Evolutionary conservation across 2,329 filamentous ascomycete species (phyloP).

Genomic region (Fonsecaea nubica): DNA sequence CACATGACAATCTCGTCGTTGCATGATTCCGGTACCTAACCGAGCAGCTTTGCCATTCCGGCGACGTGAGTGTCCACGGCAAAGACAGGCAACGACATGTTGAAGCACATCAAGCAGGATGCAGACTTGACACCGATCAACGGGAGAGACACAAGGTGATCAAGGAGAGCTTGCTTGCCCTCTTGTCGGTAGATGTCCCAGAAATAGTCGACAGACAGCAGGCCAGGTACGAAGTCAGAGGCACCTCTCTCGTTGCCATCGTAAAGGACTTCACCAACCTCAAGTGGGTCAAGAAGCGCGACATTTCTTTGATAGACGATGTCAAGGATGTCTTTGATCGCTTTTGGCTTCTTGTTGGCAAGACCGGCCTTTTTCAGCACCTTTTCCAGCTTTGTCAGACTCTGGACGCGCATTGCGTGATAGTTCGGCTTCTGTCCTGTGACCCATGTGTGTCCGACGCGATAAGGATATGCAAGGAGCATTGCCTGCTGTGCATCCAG

Average conservation of each 20-base stretch:
- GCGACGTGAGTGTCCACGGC: constrained; percentile 73
- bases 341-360: constrained; percentile 21
- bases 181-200: constrained; percentile 24
- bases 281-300: constrained; percentile 12
- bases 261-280: constrained; percentile 22
- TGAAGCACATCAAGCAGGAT: constrained; percentile 68
- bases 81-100: constrained; percentile 66
- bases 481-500: constrained; percentile 34
- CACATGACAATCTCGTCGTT: constrained; percentile 34
- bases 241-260: constrained; percentile 27
- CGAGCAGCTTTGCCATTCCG: constrained; percentile 66
- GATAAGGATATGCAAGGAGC: constrained; percentile 35
- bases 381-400: constrained; percentile 26
- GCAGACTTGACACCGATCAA: constrained; percentile 70
- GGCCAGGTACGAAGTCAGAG: constrained; percentile 37
- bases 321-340: constrained; percentile 31
- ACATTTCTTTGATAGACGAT: constrained; percentile 29
- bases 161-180: constrained; percentile 36
- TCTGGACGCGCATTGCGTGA: constrained; percentile 32
- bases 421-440: constrained; percentile 39
- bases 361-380: constrained; percentile 31
- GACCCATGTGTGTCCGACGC: constrained; percentile 30
- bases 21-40: constrained; percentile 62
- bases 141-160: constrained; percentile 44
- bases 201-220: constrained; percentile 40